Evolutionary conservation across 1,284 basidiomycete species (phyloP), one percentile per base, ranked within the genome.

Genomic region (Apiotrichum siamense): DNA sequence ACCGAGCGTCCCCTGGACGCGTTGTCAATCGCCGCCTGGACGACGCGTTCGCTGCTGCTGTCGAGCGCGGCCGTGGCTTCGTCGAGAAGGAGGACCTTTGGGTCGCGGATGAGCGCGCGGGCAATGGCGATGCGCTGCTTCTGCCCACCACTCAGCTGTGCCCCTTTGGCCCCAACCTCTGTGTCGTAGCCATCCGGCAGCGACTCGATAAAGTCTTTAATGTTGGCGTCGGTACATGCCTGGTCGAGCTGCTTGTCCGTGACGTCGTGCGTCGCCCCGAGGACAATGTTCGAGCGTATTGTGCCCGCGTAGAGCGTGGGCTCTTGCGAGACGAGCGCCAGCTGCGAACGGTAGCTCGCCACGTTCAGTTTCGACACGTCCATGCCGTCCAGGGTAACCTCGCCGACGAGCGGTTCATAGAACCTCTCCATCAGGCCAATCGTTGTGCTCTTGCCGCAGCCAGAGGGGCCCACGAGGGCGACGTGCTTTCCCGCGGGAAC

Each of bases 11-110:
- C 92, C 73, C 83, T 87, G 3, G 91, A 83, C 6, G 92, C 94
- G 64, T 84, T 81, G 73, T 98, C 93, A 23, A 98, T 80, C 0
- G 94, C 94, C 21, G 83, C 84, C 67, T 98, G 94, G 6, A 98
- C 94, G 40, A 97, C 84, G 67, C 87, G 87, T 75, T 98, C 96
- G 29, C 88, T 90, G 61, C 85, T 87, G 23, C 88, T 89, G 75
- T 98, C 94, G 26, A 98, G 79, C 1, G 91, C 93, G n/a, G 88
- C 91, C 0, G 94, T 97, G 4, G 92, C 92, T 75, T 93, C 88
- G 68, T 92, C 88, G 52, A 93, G 77, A 20, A 97, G 76, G 32
- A 97, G 78, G 24, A 97, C 86, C 73, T 89, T 90, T 31, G 94
- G 94, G 65, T 97, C 91, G 7, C 93, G 83, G 44, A 98, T 81